phyloP scores from a whole-genome alignment of 164 flowering plant genomes.

The Vitis rotundifolia region DNA sequence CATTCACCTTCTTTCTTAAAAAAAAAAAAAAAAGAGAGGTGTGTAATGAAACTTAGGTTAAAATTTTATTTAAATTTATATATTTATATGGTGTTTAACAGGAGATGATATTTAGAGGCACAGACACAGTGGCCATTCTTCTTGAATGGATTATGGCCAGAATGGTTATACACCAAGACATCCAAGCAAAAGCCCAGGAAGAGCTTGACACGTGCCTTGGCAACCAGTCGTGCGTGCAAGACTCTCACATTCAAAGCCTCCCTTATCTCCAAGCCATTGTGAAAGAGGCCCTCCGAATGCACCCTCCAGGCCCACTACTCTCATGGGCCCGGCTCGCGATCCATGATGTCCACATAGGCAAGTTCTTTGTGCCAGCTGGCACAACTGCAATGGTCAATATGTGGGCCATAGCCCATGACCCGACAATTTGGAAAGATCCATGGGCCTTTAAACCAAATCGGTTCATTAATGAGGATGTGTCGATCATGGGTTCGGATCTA shows the following conservation, averaged over 20 bases:
- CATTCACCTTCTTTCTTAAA: no score
- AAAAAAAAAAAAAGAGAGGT: neutral
- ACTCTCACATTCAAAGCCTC: slow-evolving; percentile 61
- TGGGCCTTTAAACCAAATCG: slow-evolving; percentile 64
- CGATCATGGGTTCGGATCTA: slow-evolving; percentile 71
- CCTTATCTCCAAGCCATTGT: slow-evolving; percentile 69
- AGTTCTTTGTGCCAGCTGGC: slow-evolving; percentile 65
- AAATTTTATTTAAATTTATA: neutral
- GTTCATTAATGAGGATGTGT: slow-evolving; percentile 62
- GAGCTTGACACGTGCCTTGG: slow-evolving; percentile 57
- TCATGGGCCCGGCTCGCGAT: slow-evolving; percentile 87
- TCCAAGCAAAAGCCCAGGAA: slow-evolving; percentile 61
- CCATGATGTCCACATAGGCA: slow-evolving; percentile 65
- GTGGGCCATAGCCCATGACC: slow-evolving; percentile 92
- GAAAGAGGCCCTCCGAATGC: slow-evolving; percentile 74
- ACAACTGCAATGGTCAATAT: slow-evolving; percentile 93
- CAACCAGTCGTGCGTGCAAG: slow-evolving; percentile 40
- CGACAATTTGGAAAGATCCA: slow-evolving; percentile 70
- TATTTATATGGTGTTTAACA: slow-evolving; percentile 9
- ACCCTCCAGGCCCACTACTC: slow-evolving; percentile 87
- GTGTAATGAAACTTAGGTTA: no score
- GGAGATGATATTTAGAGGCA: slow-evolving; percentile 87
- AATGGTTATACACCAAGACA: slow-evolving; percentile 66
- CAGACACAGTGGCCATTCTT: slow-evolving; percentile 74
- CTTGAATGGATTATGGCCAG: slow-evolving; percentile 83